Percentiles rank a stretch among this genome's conserved stretches.
phyloP scores from a whole-genome alignment of 1,139 yeast genomes.

The Pneumocystis sp. region DNA sequence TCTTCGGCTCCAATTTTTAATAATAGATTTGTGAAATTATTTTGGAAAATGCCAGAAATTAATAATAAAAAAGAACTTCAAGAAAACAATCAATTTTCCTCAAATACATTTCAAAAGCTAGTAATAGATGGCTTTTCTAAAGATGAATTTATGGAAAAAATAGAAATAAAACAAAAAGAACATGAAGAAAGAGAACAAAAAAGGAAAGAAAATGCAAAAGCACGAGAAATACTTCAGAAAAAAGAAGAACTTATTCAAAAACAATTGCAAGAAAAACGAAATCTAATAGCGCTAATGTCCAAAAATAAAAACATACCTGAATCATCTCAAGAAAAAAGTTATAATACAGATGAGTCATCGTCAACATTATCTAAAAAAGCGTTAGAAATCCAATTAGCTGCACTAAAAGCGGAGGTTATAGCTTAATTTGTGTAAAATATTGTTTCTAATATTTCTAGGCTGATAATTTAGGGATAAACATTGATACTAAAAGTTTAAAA shows the following conservation, averaged over 20 bases:
- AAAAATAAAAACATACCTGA: constrained; percentile 12
- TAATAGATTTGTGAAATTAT: constrained; percentile 35
- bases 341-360: constrained; percentile 14
- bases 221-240: constrained; percentile 24
- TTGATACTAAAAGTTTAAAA: background rate
- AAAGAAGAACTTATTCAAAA: constrained; percentile 23
- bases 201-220: constrained; percentile 24
- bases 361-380: constrained; percentile 19
- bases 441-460: background rate
- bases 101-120: background rate
- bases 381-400: constrained; percentile 24
- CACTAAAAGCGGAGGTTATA: constrained; percentile 26
- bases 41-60: constrained; percentile 23
- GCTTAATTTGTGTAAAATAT: constrained; percentile 8
- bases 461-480: background rate
- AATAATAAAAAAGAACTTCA: background rate
- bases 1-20: constrained; percentile 34
- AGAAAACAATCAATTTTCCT: constrained; percentile 4
- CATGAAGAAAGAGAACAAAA: constrained; percentile 29
- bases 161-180: constrained; percentile 29
- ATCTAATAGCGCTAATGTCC: constrained; percentile 18
- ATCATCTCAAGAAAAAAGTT: constrained; percentile 13
- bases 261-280: constrained; percentile 25
- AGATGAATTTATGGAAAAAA: constrained; percentile 27
- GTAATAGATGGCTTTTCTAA: constrained; percentile 22